Base-by-base conservation (phyloP, 2,329 filamentous ascomycete genomes). In the Penicillium vulpinum region DNA sequence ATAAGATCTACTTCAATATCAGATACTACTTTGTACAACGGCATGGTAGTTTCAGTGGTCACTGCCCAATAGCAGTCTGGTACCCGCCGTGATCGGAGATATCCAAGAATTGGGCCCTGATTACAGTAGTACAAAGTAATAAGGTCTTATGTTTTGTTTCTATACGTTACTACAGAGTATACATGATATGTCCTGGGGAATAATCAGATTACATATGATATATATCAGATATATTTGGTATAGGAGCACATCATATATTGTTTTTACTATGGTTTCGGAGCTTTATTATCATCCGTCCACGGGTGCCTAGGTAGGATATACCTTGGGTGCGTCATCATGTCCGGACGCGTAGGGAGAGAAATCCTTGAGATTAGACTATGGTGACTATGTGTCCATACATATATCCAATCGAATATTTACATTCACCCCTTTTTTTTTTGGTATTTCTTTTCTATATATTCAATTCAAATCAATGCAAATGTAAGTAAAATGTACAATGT, bases 1-100 rank as follows among this genome's bases (percentile, higher is more conserved):
- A 45, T 48, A 29, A 46, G 54, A 56, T 56, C 47, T 43, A 40
- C 40, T 51, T 29, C 15, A 40, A 35, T n/a, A 36, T 54, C 36
- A 41, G 21, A 49, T 28, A 52, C n/a, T n/a, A n/a, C n/a, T n/a
- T n/a, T n/a, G n/a, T 4, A 35, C 29, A 21, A 45, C 16, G 21
- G n/a, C 24, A 49, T 36, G 11, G 11, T 36, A 31, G 41, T 24
- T 8, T 35, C 16, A 28, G 21, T 16, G 4, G 13, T 28, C 18
- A 48, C 16, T 38, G 28, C 22, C 40, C 50, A 38, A 52, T 52
- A 15, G 10, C 21, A 36, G n/a, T 49, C 28, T 22, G 29, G 9
- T 18, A 35, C 29, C 7, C 36, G 36, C 45, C 52, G 52, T 22
- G 38, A 54, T 43, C 38, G 52, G 52, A 50, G 45, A 10, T 26